Conservation (phyloP, 306 rosid species). For the Cicer judaicum region DNA sequence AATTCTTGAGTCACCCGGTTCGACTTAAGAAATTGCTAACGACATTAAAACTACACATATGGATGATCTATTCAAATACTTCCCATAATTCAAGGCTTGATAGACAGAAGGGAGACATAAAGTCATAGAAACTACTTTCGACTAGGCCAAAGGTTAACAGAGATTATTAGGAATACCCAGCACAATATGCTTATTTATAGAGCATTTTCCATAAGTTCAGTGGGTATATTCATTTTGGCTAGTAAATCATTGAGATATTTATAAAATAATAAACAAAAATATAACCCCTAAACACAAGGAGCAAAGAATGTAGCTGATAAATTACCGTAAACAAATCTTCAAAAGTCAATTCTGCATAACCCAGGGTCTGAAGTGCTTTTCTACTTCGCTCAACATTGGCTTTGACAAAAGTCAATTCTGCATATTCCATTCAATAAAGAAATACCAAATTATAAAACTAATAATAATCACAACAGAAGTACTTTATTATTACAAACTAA, state of each 20-base stretch:
- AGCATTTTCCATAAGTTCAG: constrained; percentile 35
- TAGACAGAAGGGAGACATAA: constrained; percentile 5
- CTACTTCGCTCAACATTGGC: constrained; percentile 77
- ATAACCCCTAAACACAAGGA: constrained; percentile 37
- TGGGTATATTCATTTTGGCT: not conserved
- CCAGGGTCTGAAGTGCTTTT: constrained; percentile 85
- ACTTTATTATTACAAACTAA: too few relatives aligned
- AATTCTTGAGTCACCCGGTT: constrained; percentile 10
- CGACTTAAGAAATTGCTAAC: constrained; percentile 18
- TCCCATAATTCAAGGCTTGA: constrained; percentile 23
- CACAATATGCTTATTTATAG: constrained; percentile 20
- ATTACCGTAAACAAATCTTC: constrained; percentile 96
- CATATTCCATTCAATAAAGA: constrained; percentile 30
- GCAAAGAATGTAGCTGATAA: constrained; percentile 33
- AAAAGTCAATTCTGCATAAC: constrained; percentile 87
- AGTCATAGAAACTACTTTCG: constrained; percentile 17
- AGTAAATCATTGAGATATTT: constrained; percentile 26
- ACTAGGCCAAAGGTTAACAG: constrained; percentile 9
- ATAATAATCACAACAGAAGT: not conserved
- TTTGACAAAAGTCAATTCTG: constrained; percentile 57
- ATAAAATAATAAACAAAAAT: constrained; percentile 25
- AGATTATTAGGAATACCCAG: constrained; percentile 5
- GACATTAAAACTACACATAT: not conserved
- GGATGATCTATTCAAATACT: constrained; percentile 24
- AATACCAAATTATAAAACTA: not conserved